phyloP scores from a whole-genome alignment of 1,284 basidiomycete genomes.

The Leccinum fuscescens region DNA sequence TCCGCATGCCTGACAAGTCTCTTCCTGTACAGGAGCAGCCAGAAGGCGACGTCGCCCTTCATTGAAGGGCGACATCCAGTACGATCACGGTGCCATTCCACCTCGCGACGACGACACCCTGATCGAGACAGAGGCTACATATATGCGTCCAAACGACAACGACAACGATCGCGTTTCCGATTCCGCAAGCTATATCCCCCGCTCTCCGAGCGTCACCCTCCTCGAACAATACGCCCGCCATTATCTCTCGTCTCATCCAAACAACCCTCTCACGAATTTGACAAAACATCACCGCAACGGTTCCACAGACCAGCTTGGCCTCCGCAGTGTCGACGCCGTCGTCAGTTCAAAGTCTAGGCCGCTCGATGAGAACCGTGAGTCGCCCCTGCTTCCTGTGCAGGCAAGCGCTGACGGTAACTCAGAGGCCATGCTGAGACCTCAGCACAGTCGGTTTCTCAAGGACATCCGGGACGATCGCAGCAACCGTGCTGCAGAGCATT shows the following conservation, averaged over 20 bases:
- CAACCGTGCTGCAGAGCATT: constrained; percentile 19
- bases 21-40: too few relatives aligned
- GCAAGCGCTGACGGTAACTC: constrained; percentile 16
- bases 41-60: constrained; percentile 37
- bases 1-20: too few relatives aligned
- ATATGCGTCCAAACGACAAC: too few relatives aligned
- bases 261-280: constrained; percentile 23
- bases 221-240: constrained; percentile 38
- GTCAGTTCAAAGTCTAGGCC: constrained; percentile 46
- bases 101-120: too few relatives aligned
- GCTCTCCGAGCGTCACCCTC: too few relatives aligned
- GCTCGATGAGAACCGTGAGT: constrained; percentile 32
- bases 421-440: constrained; percentile 20
- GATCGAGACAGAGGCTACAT: too few relatives aligned
- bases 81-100: too few relatives aligned
- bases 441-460: constrained; percentile 20
- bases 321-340: constrained; percentile 54
- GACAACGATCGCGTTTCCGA: too few relatives aligned
- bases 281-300: constrained; percentile 40
- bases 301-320: constrained; percentile 57
- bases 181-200: too few relatives aligned
- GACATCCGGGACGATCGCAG: constrained; percentile 20
- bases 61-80: too few relatives aligned
- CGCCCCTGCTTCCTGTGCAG: constrained; percentile 4
- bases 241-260: constrained; percentile 21